Evolutionary conservation across 2,329 filamentous ascomycete species (phyloP), one percentile per base, ranked within the genome.

Genomic region (Ophiostoma quercus): DNA sequence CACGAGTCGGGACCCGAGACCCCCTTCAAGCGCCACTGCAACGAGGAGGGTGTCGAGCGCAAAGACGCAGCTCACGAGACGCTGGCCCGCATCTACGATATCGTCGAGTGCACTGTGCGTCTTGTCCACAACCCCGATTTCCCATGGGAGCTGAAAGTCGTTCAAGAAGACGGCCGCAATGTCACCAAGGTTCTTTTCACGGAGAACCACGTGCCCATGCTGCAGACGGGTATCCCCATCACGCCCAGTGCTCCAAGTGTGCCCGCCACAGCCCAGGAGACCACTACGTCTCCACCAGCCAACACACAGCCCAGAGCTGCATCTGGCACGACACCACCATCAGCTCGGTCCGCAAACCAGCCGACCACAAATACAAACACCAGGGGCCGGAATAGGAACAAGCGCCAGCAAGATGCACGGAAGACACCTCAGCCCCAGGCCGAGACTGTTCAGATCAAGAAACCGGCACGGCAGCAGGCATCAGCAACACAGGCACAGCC

Each of bases 51-150:
- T 37, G 71, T 72, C 1, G 43, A 68, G 57, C 71, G 73, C 19
- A 68, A 69, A 37, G 54, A 54, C 9, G 11, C 68, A 0, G 43
- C 67, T n/a, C 63, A 68, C 39, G 73, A 75, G 47, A 73, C 70
- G 1, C 69, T 74, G 62, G 69, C 74, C 1, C 70, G 74, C 9
- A 70, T 75, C 67, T 74, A 74, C 68, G 72, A 75, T 67, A 68
- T 75, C 14, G 70, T 75, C 62, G 72, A 75, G 54, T 71, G 71
- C 25, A 70, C 72, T 12, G 71, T 73, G 37, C 70, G 69, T 14
- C 72, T 75, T 9, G 69, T 73, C 1, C 67, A 65, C 32, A 68
- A 72, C 66, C 65, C 62, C 0, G 19, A 70, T 0, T 74, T 75
- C 19, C 74, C 74, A 0, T 73, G 73, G 70, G 12, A 63, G 11